These are phyloP conservation scores for Fusarium continuum DNA, from an alignment of 2,329 filamentous ascomycete genomes.

Conservation along the genomic window DNA sequence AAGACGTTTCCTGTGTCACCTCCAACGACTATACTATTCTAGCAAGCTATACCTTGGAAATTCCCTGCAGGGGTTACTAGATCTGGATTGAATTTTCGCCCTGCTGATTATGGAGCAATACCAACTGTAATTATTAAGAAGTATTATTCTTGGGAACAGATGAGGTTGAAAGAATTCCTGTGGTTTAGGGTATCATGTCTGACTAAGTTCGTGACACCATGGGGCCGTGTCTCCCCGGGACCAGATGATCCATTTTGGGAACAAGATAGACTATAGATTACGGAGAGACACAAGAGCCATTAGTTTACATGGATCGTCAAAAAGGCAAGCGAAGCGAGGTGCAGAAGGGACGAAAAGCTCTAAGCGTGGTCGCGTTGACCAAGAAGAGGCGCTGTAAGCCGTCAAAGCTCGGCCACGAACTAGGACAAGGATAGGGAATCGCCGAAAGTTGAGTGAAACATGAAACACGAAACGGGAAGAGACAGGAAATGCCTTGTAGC, in stretches of 20 bases:
- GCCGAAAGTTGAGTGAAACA: slow-evolving; percentile 22
- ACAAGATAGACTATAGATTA: slow-evolving; percentile 17
- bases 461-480: slow-evolving; percentile 37
- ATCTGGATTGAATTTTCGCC: not conserved
- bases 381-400: slow-evolving; percentile 8
- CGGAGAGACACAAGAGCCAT: slow-evolving; percentile 14
- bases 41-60: not conserved
- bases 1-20: not conserved
- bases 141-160: not conserved
- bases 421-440: slow-evolving; percentile 26
- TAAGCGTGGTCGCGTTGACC: slow-evolving; percentile 15
- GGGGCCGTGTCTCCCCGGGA: not conserved
- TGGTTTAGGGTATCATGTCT: not conserved
- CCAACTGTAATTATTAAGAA: not conserved
- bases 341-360: slow-evolving; percentile 1
- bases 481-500: no score
- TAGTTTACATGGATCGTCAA: slow-evolving; percentile 6
- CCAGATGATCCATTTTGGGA: not conserved
- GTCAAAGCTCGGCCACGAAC: slow-evolving; percentile 12
- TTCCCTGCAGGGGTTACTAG: not conserved
- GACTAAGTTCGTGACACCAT: not conserved
- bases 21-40: not conserved
- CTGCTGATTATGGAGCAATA: not conserved
- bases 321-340: slow-evolving; percentile 20
- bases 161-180: not conserved